A percentile compares a stretch with the other conserved stretches of the same genome.
These are phyloP conservation scores for Cystobasidiaceae sp. DNA, from an alignment of 1,284 basidiomycete genomes.

Conservation along the genomic window DNA sequence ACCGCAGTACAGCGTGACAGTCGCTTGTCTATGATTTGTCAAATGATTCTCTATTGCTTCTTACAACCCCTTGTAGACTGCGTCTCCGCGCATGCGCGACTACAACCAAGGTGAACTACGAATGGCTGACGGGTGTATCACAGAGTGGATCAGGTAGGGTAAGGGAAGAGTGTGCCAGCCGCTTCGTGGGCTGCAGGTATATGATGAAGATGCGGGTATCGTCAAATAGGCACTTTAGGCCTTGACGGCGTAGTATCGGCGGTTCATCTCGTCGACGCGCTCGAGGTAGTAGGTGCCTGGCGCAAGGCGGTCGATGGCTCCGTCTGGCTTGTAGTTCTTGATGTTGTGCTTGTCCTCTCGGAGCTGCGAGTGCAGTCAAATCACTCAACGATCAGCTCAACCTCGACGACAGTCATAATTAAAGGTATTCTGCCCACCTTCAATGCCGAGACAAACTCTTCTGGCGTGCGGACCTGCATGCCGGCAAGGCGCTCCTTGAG, in stretches of 20 bases:
- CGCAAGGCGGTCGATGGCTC: conserved; percentile 87
- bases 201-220: not conserved
- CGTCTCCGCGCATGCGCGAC: no score
- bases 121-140: no score
- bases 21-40: no score
- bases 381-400: not conserved
- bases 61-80: no score
- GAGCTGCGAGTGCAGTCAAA: conserved; percentile 56
- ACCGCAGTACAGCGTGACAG: no score
- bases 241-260: conserved; percentile 68
- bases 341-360: conserved; percentile 97
- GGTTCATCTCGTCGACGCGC: conserved; percentile 83
- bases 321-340: conserved; percentile 75
- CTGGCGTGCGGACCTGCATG: conserved; percentile 87
- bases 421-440: conserved; percentile 53
- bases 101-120: no score
- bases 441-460: conserved; percentile 73
- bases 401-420: no score
- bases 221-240: not conserved
- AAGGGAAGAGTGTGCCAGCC: no score
- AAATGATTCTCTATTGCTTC: no score
- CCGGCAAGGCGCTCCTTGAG: conserved; percentile 80
- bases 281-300: conserved; percentile 90
- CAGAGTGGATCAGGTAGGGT: no score
- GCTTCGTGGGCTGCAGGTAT: no score